A percentile compares a stretch with the other conserved stretches of the same genome.
These are phyloP conservation scores for Hypoxylon sp. DNA, from an alignment of 2,329 filamentous ascomycete genomes.

Conservation along the genomic window DNA sequence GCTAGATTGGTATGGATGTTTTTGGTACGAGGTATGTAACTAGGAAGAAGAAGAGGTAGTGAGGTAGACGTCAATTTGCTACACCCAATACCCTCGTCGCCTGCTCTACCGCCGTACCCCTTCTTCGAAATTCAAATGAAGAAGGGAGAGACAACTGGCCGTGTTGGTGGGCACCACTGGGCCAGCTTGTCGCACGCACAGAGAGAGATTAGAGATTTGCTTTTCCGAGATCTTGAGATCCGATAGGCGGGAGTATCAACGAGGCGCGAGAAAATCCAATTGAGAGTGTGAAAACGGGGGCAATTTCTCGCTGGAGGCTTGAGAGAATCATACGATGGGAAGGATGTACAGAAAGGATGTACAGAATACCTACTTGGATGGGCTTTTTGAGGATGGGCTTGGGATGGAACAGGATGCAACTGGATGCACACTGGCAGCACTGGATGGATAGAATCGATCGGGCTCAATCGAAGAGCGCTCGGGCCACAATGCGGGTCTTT, in stretches of 20 bases:
- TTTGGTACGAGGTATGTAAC: conserved; percentile 18
- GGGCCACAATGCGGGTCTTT: conserved; percentile 24
- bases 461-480: conserved; percentile 42
- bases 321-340: conserved; percentile 43
- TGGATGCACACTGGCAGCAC: neutral
- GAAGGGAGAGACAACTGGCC: conserved; percentile 5
- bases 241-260: conserved; percentile 40
- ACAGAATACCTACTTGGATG: conserved; percentile 9
- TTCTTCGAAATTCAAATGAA: conserved; percentile 5
- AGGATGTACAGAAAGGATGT: conserved; percentile 19
- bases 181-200: conserved; percentile 26
- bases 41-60: neutral
- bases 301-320: conserved; percentile 39
- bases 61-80: conserved; percentile 31
- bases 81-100: conserved; percentile 11
- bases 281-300: conserved; percentile 33
- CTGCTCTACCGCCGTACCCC: conserved; percentile 15
- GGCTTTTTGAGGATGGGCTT: neutral
- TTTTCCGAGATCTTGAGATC: conserved; percentile 43
- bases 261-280: conserved; percentile 36
- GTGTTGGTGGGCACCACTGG: conserved; percentile 9
- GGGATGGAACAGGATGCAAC: conserved; percentile 1
- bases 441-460: conserved; percentile 38
- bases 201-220: conserved; percentile 38
- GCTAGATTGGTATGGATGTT: conserved; percentile 10